Evolutionary conservation across 352 stramenopile genomes (phyloP), one percentile per base, ranked within the genome.

Genomic region (Globisporangium nagaii): DNA sequence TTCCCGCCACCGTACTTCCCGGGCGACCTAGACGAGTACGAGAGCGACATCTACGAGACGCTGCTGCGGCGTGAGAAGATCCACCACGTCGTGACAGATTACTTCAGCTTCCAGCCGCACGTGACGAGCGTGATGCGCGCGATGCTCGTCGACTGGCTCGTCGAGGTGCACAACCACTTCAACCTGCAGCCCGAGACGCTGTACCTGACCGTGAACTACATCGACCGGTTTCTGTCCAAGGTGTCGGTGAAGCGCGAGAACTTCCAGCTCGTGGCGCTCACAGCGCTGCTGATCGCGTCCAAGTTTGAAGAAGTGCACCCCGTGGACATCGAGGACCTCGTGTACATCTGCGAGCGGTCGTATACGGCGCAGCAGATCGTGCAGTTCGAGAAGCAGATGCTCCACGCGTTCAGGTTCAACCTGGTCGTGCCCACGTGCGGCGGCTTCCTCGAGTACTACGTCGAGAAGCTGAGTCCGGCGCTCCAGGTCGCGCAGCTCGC

Each of bases 291-390:
- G 58, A 92, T 99, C 53, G 96, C 96, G 13, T 97, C 96, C 24
- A 99, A 99, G 80, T 99, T 99, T 71, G 98, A 99, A 67, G 97
- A 99, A 70, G 98, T 99, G 51, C 98, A 99, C 64, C 94, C 96
- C 11, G 96, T 96, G 13, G 94, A 99, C 68, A 88, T 99, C 47
- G 70, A 88, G 17, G 97, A 99, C 66, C 76, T 99, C 35, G 85
- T 99, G 50, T 98, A 98, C 71, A 98, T 99, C 65, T 98, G 96
- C 44, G 96, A 99, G 71, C 74, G 90, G 30, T 95, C 96, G 6
- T 99, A 99, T 75, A 94, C 80, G 56, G 91, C 61, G 46, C 58
- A 73, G 24, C 64, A 90, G 28, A 71, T 90, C 49, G 60, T 90
- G 17, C 62, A 74, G 49, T 90, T 96, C 52, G 98, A 99, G 73